These are phyloP conservation scores for Paraurostyla sp. DNA, from an alignment of 73 alveolate species.

Conservation along the genomic window DNA sequence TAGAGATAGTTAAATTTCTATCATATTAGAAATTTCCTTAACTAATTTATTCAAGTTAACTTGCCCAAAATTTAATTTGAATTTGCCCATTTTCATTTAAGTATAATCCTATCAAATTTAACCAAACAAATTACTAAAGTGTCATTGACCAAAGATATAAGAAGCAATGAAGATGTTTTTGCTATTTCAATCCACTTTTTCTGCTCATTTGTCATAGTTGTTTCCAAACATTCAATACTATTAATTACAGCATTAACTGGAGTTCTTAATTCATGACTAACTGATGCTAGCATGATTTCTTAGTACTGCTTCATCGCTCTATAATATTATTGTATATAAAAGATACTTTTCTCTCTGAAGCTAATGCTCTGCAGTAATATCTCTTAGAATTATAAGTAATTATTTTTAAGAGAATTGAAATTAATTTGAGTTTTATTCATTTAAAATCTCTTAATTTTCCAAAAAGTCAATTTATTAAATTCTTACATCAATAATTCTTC, in stretches of 20 bases:
- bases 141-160: background rate
- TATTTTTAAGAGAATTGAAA: background rate
- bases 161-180: background rate
- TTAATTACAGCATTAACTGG: conserved; percentile 57
- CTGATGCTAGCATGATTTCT: conserved; percentile 69
- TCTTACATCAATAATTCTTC: background rate
- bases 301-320: conserved; percentile 56
- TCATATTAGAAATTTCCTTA: background rate
- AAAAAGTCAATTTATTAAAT: background rate
- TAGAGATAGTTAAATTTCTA: background rate
- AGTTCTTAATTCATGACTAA: conserved; percentile 70
- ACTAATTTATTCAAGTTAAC: background rate
- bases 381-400: conserved; percentile 9
- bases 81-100: conserved; percentile 7
- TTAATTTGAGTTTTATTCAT: background rate
- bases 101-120: background rate
- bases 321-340: no score
- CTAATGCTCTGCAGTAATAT: conserved; percentile 9
- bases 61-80: background rate
- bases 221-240: background rate
- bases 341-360: conserved; percentile 53
- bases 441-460: background rate
- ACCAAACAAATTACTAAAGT: background rate
- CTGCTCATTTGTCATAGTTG: background rate
- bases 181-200: conserved; percentile 34